phyloP scores from a whole-genome alignment of 305 asterid species.

The Fraxinus dipetala region DNA sequence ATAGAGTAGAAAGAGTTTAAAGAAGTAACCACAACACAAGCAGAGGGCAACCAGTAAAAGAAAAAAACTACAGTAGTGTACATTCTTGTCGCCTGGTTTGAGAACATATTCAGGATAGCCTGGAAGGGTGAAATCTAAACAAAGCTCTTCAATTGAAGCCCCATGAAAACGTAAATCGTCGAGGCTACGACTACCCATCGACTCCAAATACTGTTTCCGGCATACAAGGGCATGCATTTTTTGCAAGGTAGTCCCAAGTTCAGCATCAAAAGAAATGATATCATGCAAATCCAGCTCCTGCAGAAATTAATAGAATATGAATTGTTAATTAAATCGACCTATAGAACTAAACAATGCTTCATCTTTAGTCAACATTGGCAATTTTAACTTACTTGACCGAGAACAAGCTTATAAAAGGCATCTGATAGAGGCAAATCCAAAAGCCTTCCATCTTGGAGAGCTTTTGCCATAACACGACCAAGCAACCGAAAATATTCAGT shows the following conservation, averaged over 20 bases:
- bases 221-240: constrained; percentile 84
- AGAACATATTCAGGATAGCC: constrained; percentile 83
- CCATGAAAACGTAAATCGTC: constrained; percentile 69
- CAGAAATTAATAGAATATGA: constrained; percentile 24
- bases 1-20: constrained; percentile 10
- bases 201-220: constrained; percentile 65
- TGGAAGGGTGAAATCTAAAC: constrained; percentile 89
- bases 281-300: constrained; percentile 97
- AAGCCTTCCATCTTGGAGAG: constrained; percentile 98
- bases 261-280: constrained; percentile 68
- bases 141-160: constrained; percentile 78
- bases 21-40: not conserved
- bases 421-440: constrained; percentile 88
- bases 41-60: not conserved
- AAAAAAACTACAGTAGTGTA: constrained; percentile 32
- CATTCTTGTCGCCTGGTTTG: constrained; percentile 67
- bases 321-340: constrained; percentile 1
- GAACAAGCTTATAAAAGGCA: constrained; percentile 83
- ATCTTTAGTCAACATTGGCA: not conserved
- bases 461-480: constrained; percentile 96
- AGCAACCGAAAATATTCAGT: constrained; percentile 72
- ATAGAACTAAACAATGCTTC: not conserved
- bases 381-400: constrained; percentile 62
- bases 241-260: constrained; percentile 79
- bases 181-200: constrained; percentile 44